phyloP scores from a whole-genome alignment of 2,329 filamentous ascomycete genomes.

The Cladosporium sp. region DNA sequence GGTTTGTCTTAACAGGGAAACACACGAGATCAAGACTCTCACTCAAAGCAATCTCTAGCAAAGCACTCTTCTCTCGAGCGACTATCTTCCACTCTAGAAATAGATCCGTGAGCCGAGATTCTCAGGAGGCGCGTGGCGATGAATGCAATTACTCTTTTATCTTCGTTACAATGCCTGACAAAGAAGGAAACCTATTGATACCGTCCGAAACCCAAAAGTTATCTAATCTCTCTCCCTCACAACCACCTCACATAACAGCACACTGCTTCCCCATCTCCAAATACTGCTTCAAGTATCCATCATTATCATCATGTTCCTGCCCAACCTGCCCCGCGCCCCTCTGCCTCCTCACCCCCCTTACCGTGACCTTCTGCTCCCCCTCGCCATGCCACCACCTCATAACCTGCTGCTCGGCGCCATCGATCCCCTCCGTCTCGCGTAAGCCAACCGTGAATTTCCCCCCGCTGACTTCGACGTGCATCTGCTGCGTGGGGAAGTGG shows the following conservation, averaged over 20 bases:
- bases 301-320: slow-evolving; percentile 59
- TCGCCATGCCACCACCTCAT: slow-evolving; percentile 91
- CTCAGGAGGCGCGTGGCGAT: too few relatives aligned
- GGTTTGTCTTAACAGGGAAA: too few relatives aligned
- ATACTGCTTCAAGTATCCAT: slow-evolving; percentile 69
- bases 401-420: slow-evolving; percentile 61
- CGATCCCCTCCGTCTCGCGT: slow-evolving; percentile 65
- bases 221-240: too few relatives aligned
- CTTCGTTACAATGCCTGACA: too few relatives aligned
- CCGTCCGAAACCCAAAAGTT: too few relatives aligned
- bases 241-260: slow-evolving; percentile 38
- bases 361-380: slow-evolving; percentile 74
- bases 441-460: slow-evolving; percentile 86
- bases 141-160: too few relatives aligned
- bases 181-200: too few relatives aligned
- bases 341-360: slow-evolving; percentile 69
- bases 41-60: too few relatives aligned
- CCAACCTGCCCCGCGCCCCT: slow-evolving; percentile 32
- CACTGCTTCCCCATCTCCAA: slow-evolving; percentile 40
- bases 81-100: too few relatives aligned
- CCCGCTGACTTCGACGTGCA: slow-evolving; percentile 69
- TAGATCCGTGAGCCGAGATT: too few relatives aligned
- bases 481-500: slow-evolving; percentile 73
- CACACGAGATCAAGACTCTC: too few relatives aligned
- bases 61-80: too few relatives aligned